phyloP scores from a whole-genome alignment of 192 early-diverging fungal species.

The Physocladia obscura region DNA sequence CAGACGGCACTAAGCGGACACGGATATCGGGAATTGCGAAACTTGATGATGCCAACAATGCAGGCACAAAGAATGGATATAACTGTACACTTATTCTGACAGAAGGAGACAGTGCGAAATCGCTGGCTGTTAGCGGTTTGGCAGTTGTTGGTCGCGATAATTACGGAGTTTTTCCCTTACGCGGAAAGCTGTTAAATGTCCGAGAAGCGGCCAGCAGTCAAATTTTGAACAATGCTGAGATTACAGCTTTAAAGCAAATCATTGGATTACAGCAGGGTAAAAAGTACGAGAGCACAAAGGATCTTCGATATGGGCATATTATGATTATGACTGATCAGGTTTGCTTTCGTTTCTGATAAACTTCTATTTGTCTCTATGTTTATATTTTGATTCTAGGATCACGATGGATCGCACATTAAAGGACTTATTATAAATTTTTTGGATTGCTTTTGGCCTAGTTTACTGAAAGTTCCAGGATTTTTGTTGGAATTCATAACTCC shows the following conservation, averaged over 20 bases:
- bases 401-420: constrained; percentile 96
- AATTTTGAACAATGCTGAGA: constrained; percentile 83
- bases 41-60: constrained; percentile 92
- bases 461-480: constrained; percentile 89
- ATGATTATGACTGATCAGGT: constrained; percentile 99
- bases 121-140: constrained; percentile 82
- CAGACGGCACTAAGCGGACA: constrained; percentile 61
- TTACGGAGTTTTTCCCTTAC: constrained; percentile 93
- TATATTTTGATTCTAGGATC: constrained; percentile 33
- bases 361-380: background rate
- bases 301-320: constrained; percentile 88
- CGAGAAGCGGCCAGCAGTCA: constrained; percentile 74
- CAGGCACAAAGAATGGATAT: constrained; percentile 64
- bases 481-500: constrained; percentile 96
- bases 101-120: constrained; percentile 95
- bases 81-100: constrained; percentile 95
- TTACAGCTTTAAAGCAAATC: constrained; percentile 86
- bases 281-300: constrained; percentile 68
- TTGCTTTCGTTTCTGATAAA: background rate
- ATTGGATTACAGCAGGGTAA: constrained; percentile 87
- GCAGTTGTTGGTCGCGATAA: constrained; percentile 84
- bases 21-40: constrained; percentile 81
- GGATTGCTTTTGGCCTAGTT: constrained; percentile 88
- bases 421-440: constrained; percentile 95
- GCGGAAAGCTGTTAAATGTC: constrained; percentile 96